Base-by-base conservation (phyloP, 192 early-diverging fungal genomes). In the Umbelopsis vinacea region DNA sequence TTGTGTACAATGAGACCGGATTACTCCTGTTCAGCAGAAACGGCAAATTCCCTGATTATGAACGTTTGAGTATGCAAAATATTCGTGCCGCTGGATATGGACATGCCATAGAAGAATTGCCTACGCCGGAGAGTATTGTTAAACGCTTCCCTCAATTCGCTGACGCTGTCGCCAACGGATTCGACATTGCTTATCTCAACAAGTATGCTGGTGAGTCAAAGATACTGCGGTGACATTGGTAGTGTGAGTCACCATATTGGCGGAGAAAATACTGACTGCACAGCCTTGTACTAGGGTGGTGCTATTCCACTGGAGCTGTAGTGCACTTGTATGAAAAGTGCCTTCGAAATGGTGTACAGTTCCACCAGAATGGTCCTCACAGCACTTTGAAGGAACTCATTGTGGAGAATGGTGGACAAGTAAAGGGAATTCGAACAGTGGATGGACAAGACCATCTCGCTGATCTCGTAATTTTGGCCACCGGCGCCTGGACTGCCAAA, bases 401-500 rank as follows among this genome's bases (percentile, higher is more conserved):
- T 46, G 29, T 24, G n/a, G 35, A 48, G 21, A 7, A 14, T 19
- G 22, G 23, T 24, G 29, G 33, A 9, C 26, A 48, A 22, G 81
- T 83, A 15, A 55, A 45, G 10, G 85, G 85, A 45, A 71, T 85
- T 46, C 69, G 46, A 26, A 88, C 83, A 19, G 74, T 37, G 10
- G 85, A 88, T 69, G 75, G 80, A 9, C 55, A 47, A 33, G 33
- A 52, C 5, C 85, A 88, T 67, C 14, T 6, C 3, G 87, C 79
- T 8, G 72, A 76, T 43, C 55, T 46, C 11, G 82, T 88, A 0
- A 35, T 88, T 3, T 52, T 88, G 15, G 80, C 82, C 9, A 80
- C 85, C 23, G 87, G 87, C 0, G 73, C 81, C 19, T 89, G 87
- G 87, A 81, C 83, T 15, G 72, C 79, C 0, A 74, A 78, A 7